Evolutionary conservation across 2,329 filamentous ascomycete genomes (phyloP).

Genomic region (Calonectria ilicicola): DNA sequence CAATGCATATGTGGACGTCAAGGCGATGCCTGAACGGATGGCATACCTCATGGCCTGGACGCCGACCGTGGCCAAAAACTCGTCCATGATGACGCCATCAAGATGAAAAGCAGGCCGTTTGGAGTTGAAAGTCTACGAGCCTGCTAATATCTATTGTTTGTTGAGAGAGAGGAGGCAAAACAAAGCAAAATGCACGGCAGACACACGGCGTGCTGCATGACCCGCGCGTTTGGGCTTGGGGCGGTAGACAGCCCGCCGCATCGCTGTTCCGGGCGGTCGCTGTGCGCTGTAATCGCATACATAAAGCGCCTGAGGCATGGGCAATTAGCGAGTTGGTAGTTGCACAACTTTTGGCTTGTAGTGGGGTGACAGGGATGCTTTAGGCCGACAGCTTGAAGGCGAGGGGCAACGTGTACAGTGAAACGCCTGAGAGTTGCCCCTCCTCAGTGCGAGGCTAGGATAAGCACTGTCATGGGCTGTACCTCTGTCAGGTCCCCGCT

Average conservation of each 20-base stretch:
- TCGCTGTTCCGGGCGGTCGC: not conserved
- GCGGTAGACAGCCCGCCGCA: not conserved
- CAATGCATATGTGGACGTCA: conserved; percentile 89
- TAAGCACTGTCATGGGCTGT: not conserved
- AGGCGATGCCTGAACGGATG: conserved; percentile 85
- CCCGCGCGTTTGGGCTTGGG: not conserved
- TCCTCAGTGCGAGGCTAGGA: conserved; percentile 7
- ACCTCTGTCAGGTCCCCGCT: not conserved
- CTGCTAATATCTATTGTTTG: conserved; percentile 2
- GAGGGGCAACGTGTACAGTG: conserved; percentile 41
- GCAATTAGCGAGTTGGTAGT: conserved; percentile 7
- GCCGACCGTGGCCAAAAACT: conserved; percentile 64
- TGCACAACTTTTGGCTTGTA: conserved; percentile 28
- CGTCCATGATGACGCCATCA: conserved; percentile 71
- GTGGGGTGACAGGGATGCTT: conserved; percentile 26
- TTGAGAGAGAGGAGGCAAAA: conserved; percentile 2
- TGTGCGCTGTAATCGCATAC: conserved; percentile 10
- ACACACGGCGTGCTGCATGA: conserved; percentile 1
- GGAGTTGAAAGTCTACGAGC: conserved; percentile 2
- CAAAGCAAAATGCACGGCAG: conserved; percentile 16
- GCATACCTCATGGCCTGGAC: conserved; percentile 91
- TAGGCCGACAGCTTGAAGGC: not conserved
- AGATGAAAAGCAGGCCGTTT: not conserved
- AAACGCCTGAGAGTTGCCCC: conserved; percentile 18
- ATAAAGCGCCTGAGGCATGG: not conserved